Evolutionary conservation across 2,329 filamentous ascomycete genomes (phyloP).

Genomic region (Fusarium stilboides): DNA sequence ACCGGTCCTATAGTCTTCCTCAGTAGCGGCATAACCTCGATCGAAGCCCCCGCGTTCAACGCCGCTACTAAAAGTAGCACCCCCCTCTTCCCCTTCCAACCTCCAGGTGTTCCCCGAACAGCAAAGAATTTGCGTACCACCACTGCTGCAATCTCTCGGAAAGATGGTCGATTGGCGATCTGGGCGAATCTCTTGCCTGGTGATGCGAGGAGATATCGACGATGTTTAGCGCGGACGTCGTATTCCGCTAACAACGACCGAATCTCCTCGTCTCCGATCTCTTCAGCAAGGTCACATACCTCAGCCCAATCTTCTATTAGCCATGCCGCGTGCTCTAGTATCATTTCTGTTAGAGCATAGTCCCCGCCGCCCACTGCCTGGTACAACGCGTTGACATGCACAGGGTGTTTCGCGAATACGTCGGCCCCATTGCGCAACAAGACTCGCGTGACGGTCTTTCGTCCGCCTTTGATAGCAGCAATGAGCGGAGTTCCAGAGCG

Average conservation of each 20-base stretch:
- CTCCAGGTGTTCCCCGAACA: not conserved
- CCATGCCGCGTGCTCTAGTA: not conserved
- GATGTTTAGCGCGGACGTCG: not conserved
- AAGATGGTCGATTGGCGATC: not conserved
- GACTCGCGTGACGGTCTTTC: not conserved
- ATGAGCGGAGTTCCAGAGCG: not conserved
- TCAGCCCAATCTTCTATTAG: constrained; percentile 2
- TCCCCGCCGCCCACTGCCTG: not conserved
- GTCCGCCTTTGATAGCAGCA: not conserved
- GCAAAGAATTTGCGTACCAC: not conserved
- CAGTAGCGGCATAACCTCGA: not conserved
- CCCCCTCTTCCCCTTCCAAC: not conserved
- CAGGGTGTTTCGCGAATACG: not conserved
- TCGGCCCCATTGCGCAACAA: not conserved
- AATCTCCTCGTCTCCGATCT: not conserved
- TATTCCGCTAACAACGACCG: not conserved
- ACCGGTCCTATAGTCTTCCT: constrained; percentile 1
- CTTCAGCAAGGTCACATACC: not conserved
- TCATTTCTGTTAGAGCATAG: constrained; percentile 2
- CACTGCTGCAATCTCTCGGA: not conserved
- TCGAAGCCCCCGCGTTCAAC: not conserved
- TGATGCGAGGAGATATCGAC: not conserved
- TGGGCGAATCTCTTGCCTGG: not conserved
- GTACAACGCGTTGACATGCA: constrained; percentile 1
- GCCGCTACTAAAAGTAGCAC: not conserved